Conservation (phyloP, 208 protist species). For the Endotrypanum monterogeii region DNA sequence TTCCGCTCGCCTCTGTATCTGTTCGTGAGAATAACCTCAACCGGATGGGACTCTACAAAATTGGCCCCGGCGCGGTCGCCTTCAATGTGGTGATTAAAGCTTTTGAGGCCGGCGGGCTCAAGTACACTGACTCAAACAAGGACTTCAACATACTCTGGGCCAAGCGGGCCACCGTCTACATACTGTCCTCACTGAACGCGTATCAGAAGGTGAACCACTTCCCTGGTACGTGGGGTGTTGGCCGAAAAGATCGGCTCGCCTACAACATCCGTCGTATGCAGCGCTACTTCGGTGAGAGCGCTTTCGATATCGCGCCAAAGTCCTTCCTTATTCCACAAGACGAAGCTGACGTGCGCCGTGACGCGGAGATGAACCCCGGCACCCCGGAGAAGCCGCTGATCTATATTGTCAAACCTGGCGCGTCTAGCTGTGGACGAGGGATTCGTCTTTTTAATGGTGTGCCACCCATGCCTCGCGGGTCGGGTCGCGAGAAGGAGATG, state of each 20-base stretch:
- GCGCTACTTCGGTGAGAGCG: constrained; percentile 64
- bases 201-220: constrained; percentile 95
- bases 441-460: constrained; percentile 76
- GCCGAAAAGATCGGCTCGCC: constrained; percentile 88
- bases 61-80: constrained; percentile 89
- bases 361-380: constrained; percentile 63
- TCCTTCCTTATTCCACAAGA: constrained; percentile 89
- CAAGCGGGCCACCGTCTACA: constrained; percentile 85
- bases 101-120: constrained; percentile 82
- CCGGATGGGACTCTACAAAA: constrained; percentile 89
- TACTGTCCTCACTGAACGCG: constrained; percentile 65
- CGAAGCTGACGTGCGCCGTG: constrained; percentile 50
- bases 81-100: constrained; percentile 90
- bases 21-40: constrained; percentile 85
- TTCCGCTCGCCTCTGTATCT: constrained; percentile 47
- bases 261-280: constrained; percentile 83
- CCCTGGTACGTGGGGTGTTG: constrained; percentile 91
- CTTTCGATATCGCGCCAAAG: constrained; percentile 80
- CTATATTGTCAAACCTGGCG: constrained; percentile 90
- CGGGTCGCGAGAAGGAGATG: constrained; percentile 36
- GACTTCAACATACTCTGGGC: constrained; percentile 92
- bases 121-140: constrained; percentile 84
- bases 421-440: constrained; percentile 89
- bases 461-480: constrained; percentile 64
- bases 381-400: constrained; percentile 66